Evolutionary conservation across 768 basidiomycete genomes (phyloP).

Genomic region (Omphalotus guepiniiformis): DNA sequence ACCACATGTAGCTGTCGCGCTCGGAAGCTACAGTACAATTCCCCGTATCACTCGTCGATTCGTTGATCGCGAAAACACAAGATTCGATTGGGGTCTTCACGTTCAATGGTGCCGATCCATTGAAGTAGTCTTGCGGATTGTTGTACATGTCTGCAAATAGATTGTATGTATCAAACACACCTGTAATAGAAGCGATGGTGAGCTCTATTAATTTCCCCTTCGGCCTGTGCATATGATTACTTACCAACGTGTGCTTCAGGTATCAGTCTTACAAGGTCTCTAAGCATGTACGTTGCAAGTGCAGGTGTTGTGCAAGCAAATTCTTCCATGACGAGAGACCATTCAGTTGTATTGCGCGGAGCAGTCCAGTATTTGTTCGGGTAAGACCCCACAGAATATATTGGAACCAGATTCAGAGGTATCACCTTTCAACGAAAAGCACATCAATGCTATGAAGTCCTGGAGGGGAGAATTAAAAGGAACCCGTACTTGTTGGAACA

Average conservation of each 20-base stretch:
- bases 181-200: neutral
- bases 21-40: conserved; percentile 15
- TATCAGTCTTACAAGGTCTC: conserved; percentile 22
- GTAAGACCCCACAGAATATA: conserved; percentile 28
- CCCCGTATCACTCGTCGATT: conserved; percentile 10
- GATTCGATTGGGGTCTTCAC: neutral
- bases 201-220: neutral
- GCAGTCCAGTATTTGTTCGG: conserved; percentile 24
- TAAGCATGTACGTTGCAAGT: conserved; percentile 28
- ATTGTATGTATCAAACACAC: conserved; percentile 17
- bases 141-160: conserved; percentile 20
- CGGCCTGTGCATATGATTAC: conserved; percentile 2
- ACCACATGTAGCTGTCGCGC: conserved; percentile 18
- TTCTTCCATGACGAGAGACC: conserved; percentile 31
- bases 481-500: conserved; percentile 32
- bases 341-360: conserved; percentile 29
- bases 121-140: conserved; percentile 17
- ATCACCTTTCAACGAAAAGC: conserved; percentile 12
- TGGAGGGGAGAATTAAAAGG: conserved; percentile 13
- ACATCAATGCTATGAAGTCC: conserved; percentile 15
- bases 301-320: conserved; percentile 26
- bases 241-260: conserved; percentile 38
- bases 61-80: neutral
- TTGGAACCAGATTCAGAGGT: conserved; percentile 28
- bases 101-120: conserved; percentile 20